A percentile compares a stretch with the other conserved stretches of the same genome.
Conservation (phyloP, 345 rosid genomes). For the Acer campestre region DNA sequence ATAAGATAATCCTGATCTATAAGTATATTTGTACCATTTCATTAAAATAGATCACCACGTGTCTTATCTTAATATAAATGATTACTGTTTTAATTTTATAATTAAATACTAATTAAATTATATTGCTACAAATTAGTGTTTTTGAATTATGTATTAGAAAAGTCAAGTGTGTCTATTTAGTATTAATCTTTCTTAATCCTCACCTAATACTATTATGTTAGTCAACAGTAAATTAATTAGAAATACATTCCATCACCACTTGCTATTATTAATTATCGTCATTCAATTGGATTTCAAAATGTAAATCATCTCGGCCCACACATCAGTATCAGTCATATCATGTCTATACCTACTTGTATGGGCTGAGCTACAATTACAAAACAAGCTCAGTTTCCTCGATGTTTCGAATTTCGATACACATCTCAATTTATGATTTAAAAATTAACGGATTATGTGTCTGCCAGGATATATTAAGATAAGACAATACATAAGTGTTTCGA, state of each 20-base stretch:
- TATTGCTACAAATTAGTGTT: neutral
- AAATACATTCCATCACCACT: neutral
- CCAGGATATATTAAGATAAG: too few species aligned
- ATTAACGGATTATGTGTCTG: too few species aligned
- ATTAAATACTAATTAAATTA: neutral
- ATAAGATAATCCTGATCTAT: too few species aligned
- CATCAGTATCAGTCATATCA: neutral
- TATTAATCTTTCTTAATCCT: conserved; percentile 12
- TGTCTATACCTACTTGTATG: neutral
- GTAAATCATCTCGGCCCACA: neutral
- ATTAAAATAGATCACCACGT: neutral
- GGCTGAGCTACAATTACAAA: too few species aligned
- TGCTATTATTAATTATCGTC: neutral
- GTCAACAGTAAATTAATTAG: conserved; percentile 1
- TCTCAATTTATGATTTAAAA: too few species aligned
- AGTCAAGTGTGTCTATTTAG: neutral
- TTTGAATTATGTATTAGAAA: neutral
- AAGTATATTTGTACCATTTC: too few species aligned
- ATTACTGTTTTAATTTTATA: too few species aligned
- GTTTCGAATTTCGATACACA: too few species aligned
- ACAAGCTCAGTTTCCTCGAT: too few species aligned
- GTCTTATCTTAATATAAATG: neutral
- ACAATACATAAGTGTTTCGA: too few species aligned
- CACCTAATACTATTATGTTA: conserved; percentile 11
- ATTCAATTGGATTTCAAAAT: neutral